Percentiles rank a stretch among this genome's conserved stretches.
These are phyloP conservation scores for Coniochaeta sp. DNA, from an alignment of 2,329 filamentous ascomycete genomes.

Conservation along the genomic window DNA sequence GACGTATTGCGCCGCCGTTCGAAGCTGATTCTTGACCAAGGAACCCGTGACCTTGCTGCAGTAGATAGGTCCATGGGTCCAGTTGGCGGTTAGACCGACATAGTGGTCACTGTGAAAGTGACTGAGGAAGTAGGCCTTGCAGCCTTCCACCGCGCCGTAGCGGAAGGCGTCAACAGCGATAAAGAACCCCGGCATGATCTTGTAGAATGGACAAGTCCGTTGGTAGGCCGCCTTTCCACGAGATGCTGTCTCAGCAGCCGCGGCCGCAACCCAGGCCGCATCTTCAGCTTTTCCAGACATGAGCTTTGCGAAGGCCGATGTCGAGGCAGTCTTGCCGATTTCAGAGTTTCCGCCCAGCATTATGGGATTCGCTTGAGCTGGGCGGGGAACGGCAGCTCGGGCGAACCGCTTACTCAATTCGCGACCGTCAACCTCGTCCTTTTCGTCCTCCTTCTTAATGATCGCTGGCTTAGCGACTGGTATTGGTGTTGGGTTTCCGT, in stretches of 20 bases:
- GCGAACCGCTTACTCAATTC: conserved; percentile 52
- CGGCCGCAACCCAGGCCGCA: conserved; percentile 80
- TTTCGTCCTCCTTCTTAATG: conserved; percentile 6
- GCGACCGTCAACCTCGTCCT: conserved; percentile 22
- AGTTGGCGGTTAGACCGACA: conserved; percentile 77
- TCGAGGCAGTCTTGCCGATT: conserved; percentile 20
- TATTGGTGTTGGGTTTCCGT: conserved; percentile 64
- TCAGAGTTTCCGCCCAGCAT: conserved; percentile 32
- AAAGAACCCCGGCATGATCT: conserved; percentile 87
- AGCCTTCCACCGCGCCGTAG: conserved; percentile 87
- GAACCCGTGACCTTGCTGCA: conserved; percentile 91
- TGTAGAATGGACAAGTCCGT: conserved; percentile 95
- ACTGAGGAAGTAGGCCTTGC: conserved; percentile 90
- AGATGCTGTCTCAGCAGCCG: conserved; percentile 68
- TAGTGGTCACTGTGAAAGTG: conserved; percentile 99
- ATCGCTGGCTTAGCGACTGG: conserved; percentile 20
- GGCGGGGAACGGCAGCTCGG: conserved; percentile 62
- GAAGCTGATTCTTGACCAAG: conserved; percentile 76
- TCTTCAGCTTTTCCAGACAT: conserved; percentile 93
- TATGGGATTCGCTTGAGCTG: conserved; percentile 77
- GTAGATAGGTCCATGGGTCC: conserved; percentile 92
- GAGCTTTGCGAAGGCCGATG: conserved; percentile 81
- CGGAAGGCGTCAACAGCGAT: conserved; percentile 95
- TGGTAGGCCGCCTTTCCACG: conserved; percentile 81
- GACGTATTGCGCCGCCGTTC: conserved; percentile 79